Evolutionary conservation across 2,329 filamentous ascomycete species (phyloP).

Genomic region (Fusarium hainanense): DNA sequence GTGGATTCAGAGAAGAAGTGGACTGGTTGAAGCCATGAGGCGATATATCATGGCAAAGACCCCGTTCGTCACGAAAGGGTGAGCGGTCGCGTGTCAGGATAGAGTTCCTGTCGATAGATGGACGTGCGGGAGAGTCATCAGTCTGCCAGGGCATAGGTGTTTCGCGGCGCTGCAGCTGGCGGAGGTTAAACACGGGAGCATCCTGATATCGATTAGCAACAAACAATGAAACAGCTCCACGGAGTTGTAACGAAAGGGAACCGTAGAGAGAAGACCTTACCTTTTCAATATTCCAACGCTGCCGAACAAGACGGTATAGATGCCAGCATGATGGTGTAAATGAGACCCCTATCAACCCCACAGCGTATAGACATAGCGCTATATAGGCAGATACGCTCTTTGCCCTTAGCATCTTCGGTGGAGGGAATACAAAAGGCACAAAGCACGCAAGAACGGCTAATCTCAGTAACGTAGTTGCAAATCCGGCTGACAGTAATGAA

Average conservation of each 20-base stretch:
- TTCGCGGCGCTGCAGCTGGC: background rate
- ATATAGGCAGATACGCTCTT: background rate
- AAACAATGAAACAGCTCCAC: too few species aligned
- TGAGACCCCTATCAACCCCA: background rate
- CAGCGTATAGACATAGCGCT: background rate
- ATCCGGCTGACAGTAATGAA: background rate
- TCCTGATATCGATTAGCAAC: background rate
- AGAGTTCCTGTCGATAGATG: background rate
- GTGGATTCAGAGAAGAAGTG: background rate
- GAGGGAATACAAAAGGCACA: background rate
- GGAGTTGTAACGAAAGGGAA: background rate
- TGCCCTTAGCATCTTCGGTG: background rate
- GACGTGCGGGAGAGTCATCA: background rate
- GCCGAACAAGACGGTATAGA: background rate
- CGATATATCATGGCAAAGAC: background rate
- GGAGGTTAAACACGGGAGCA: background rate
- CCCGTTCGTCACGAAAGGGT: background rate
- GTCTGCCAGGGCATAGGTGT: background rate
- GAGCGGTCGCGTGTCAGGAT: background rate
- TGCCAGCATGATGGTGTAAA: background rate
- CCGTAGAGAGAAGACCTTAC: fast-evolving
- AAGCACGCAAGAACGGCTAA: background rate
- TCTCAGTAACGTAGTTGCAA: background rate
- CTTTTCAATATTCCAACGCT: background rate
- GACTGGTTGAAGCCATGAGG: background rate